Conservation (phyloP, 164 flowering plant species). For the Sedum album region DNA sequence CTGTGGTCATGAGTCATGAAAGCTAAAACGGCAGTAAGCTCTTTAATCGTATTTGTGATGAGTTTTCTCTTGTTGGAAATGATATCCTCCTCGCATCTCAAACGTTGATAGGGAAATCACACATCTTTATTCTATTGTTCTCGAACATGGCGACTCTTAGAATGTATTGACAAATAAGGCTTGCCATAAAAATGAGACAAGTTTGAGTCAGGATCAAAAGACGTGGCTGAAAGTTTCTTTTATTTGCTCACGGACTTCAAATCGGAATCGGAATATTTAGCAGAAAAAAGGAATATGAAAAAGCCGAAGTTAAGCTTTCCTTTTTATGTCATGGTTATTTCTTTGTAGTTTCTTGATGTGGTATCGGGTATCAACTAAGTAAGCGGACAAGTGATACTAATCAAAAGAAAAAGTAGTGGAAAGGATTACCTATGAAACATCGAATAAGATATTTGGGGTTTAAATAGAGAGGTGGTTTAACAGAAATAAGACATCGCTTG, state of each 20-base stretch:
- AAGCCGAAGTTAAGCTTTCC: not conserved
- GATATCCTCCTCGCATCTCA: not conserved
- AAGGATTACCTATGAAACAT: not conserved
- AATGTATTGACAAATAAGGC: no score
- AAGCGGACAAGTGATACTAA: not conserved
- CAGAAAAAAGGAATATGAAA: not conserved
- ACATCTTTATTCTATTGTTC: not conserved
- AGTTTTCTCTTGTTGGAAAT: not conserved
- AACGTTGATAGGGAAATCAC: not conserved
- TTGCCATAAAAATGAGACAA: not conserved
- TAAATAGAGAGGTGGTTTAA: not conserved
- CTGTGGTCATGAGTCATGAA: not conserved
- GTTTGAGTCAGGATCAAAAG: not conserved
- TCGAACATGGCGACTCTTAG: no score
- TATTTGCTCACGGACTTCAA: not conserved
- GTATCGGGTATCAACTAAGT: not conserved
- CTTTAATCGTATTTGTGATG: not conserved
- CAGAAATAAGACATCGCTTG: not conserved
- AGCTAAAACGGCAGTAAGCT: not conserved
- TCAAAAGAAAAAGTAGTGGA: conserved; percentile 4
- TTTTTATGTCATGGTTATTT: not conserved
- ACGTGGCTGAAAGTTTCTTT: not conserved
- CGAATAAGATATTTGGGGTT: conserved; percentile 7
- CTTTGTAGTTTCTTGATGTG: not conserved
- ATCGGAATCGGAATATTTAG: not conserved